Evolutionary conservation across 352 stramenopile species (phyloP).

Genomic region (Phytopythium vexans): DNA sequence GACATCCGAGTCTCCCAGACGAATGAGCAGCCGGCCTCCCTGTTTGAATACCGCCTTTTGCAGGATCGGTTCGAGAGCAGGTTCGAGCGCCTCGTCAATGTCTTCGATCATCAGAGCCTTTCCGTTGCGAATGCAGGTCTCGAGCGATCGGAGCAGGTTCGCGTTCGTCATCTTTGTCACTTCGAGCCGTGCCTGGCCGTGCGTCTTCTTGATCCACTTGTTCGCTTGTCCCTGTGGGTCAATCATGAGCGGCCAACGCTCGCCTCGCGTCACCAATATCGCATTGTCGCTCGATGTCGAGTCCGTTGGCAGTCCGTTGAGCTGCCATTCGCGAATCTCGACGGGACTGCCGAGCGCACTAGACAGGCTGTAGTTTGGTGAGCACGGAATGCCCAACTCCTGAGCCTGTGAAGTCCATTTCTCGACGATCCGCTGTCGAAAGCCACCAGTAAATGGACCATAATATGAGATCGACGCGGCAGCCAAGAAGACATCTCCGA

Average conservation of each 20-base stretch:
- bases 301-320: constrained; percentile 90
- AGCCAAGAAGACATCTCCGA: constrained; percentile 92
- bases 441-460: constrained; percentile 90
- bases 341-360: constrained; percentile 87
- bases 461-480: constrained; percentile 94
- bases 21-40: constrained; percentile 84
- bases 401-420: constrained; percentile 73
- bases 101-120: constrained; percentile 92
- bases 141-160: constrained; percentile 87
- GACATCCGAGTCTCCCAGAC: constrained; percentile 90
- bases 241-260: constrained; percentile 95
- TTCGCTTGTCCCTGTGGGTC: constrained; percentile 93
- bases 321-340: constrained; percentile 91
- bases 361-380: constrained; percentile 61
- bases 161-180: constrained; percentile 90
- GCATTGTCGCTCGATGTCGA: constrained; percentile 92
- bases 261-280: constrained; percentile 87
- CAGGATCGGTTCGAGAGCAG: constrained; percentile 90
- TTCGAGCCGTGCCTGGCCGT: constrained; percentile 54
- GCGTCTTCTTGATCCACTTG: constrained; percentile 93
- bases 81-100: constrained; percentile 90
- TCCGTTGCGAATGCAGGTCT: constrained; percentile 92
- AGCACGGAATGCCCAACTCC: constrained; percentile 68
- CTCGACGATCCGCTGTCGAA: constrained; percentile 73
- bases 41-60: constrained; percentile 93